These are phyloP conservation scores for Phyllosticta paracitricarpa DNA, from an alignment of 2,329 filamentous ascomycete species.

Conservation along the genomic window DNA sequence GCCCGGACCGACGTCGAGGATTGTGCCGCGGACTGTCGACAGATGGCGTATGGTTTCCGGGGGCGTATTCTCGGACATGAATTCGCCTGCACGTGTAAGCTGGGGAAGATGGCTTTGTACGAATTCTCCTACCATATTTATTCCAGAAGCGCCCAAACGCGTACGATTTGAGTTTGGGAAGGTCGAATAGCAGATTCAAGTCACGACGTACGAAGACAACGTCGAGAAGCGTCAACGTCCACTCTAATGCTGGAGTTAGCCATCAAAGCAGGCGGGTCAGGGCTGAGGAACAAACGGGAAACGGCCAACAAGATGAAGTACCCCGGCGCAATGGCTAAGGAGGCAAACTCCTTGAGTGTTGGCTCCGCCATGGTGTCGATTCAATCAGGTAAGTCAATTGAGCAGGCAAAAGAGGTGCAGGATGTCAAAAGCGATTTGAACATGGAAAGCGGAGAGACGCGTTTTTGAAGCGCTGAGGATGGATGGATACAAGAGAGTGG, in stretches of 20 bases:
- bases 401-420: too few relatives aligned
- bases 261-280: not conserved
- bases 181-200: slow-evolving; percentile 20
- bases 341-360: slow-evolving; percentile 3
- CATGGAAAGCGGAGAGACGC: not conserved
- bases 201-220: slow-evolving; percentile 19
- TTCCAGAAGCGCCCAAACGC: slow-evolving; percentile 28
- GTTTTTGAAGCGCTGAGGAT: not conserved
- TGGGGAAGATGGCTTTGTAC: slow-evolving; percentile 26
- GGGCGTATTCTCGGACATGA: slow-evolving; percentile 28
- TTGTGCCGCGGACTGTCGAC: slow-evolving; percentile 19
- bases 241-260: slow-evolving; percentile 17
- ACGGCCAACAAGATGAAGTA: slow-evolving; percentile 18
- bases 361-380: not conserved
- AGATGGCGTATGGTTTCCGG: slow-evolving; percentile 21
- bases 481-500: not conserved
- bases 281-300: slow-evolving; percentile 17
- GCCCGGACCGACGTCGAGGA: slow-evolving; percentile 39
- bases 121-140: slow-evolving; percentile 17
- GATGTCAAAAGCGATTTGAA: not conserved
- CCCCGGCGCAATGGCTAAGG: slow-evolving; percentile 12
- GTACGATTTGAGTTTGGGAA: slow-evolving; percentile 22
- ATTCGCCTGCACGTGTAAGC: slow-evolving; percentile 16
- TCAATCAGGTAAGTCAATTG: not conserved
- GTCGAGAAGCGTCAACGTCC: slow-evolving; percentile 25